Base-by-base conservation (phyloP, 2,329 filamentous ascomycete species). In the Xylariaceae sp. region DNA sequence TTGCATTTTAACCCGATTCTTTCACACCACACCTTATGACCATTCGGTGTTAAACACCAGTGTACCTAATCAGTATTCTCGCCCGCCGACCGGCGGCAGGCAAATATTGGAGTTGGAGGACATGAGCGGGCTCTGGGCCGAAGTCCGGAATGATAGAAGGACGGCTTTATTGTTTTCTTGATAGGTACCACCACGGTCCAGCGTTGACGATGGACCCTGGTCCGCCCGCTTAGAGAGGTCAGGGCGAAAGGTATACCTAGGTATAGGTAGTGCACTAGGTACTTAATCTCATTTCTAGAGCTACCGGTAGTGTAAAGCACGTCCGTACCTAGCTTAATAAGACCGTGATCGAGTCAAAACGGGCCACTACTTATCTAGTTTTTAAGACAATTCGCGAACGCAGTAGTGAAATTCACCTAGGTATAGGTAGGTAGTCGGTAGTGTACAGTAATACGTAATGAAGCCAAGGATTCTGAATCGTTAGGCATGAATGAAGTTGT, bases 1-100 rank as follows among this genome's bases (percentile, higher is more conserved):
- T 79, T 57, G 76, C 76, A 2, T 75, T 78, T 63, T 77, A 57
- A 71, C 65, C 45, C 54, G 34, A 47, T 37, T 51, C 12, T 61
- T 54, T 53, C 49, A 46, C 57, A 59, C 56, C 54, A 56, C 54
- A 53, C 62, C 58, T 52, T 53, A 59, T 61, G 56, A 59, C 53
- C 56, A 58, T 49, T 42, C 54, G 58, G 61, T 58, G 56, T 57
- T 51, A 15, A 53, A 54, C 56, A 58, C 56, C 44, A 53, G 43
- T 52, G 53, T 61, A 56, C 55, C 54, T 52, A 56, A 60, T 26
- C 5, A 34, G 21, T 62, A 40, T 56, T 61, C 44, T 49, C 48
- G 47, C 40, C 22, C 54, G 46, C 45, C 47, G 18, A 37, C 12
- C 22, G 49, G 54, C 42, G 50, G 26, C 44, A 32, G 49, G 51